Conservation (phyloP, 108 stramenopile species). For the Fragilaria radians region DNA sequence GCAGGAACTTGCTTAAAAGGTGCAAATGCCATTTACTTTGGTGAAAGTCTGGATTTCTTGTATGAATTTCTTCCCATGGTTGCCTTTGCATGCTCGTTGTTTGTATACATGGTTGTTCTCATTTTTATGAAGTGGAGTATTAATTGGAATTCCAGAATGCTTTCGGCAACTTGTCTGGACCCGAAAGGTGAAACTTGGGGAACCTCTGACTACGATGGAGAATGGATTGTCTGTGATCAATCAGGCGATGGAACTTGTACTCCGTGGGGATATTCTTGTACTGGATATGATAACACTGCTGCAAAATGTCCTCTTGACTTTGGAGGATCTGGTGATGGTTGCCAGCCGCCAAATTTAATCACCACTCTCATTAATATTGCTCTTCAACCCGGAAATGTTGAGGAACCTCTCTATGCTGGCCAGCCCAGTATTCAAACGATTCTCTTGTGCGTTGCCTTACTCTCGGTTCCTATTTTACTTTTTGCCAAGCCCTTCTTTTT, state of each 20-base stretch:
- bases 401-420: slow-evolving; percentile 91
- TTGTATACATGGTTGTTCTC: slow-evolving; percentile 96
- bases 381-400: slow-evolving; percentile 87
- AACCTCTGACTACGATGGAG: slow-evolving; percentile 56
- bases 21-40: slow-evolving; percentile 90
- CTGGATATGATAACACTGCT: slow-evolving; percentile 43
- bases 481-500: slow-evolving; percentile 90
- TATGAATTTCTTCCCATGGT: slow-evolving; percentile 98
- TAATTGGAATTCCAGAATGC: slow-evolving; percentile 95
- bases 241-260: slow-evolving; percentile 64
- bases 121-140: slow-evolving; percentile 98
- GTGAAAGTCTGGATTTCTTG: slow-evolving; percentile 80
- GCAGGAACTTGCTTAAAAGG: slow-evolving; percentile 90
- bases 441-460: slow-evolving; percentile 84
- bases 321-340: slow-evolving; percentile 92
- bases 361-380: slow-evolving; percentile 97
- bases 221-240: slow-evolving; percentile 55
- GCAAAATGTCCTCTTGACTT: slow-evolving; percentile 84
- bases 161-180: slow-evolving; percentile 85
- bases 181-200: slow-evolving; percentile 67
- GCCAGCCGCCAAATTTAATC: slow-evolving; percentile 97
- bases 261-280: slow-evolving; percentile 74
- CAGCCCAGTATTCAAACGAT: slow-evolving; percentile 84
- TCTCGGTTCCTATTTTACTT: slow-evolving; percentile 89
- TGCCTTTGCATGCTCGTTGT: slow-evolving; percentile 85